Percentiles rank a stretch among this genome's conserved stretches.
phyloP scores from a whole-genome alignment of 106 monocot genomes.

The Apostasia shenzhenica region DNA sequence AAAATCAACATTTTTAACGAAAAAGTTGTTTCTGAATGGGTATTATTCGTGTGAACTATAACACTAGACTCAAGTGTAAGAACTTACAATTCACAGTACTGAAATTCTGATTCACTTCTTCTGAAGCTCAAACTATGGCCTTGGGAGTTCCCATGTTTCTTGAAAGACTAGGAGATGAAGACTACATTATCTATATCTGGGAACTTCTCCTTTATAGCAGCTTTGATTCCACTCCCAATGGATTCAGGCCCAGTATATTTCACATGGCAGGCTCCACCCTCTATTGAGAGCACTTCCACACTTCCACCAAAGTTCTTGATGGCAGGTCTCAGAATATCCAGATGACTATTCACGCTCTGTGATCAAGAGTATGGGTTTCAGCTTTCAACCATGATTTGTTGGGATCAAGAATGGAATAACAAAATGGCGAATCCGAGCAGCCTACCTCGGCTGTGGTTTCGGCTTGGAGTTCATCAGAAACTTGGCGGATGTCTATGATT shows the following conservation, averaged over 20 bases:
- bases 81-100: no score
- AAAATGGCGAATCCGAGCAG: background rate
- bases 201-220: constrained; percentile 94
- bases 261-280: constrained; percentile 45
- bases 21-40: no score
- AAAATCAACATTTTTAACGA: no score
- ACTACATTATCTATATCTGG: constrained; percentile 66
- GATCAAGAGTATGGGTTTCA: background rate
- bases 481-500: constrained; percentile 77
- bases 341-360: constrained; percentile 64
- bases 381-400: no score
- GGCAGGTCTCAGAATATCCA: constrained; percentile 85
- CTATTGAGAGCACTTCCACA: constrained; percentile 63
- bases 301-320: constrained; percentile 85
- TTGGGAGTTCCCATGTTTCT: background rate
- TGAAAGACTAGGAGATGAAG: constrained; percentile 21
- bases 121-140: background rate
- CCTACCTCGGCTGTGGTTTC: constrained; percentile 51
- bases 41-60: no score
- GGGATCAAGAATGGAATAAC: no score
- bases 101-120: no score
- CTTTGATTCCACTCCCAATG: constrained; percentile 79
- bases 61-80: no score
- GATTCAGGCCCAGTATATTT: constrained; percentile 73
- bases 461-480: constrained; percentile 28